Evolutionary conservation across 495 filamentous ascomycete species (phyloP), one percentile per base, ranked within the genome.

Genomic region (Pyronema omphalodes): DNA sequence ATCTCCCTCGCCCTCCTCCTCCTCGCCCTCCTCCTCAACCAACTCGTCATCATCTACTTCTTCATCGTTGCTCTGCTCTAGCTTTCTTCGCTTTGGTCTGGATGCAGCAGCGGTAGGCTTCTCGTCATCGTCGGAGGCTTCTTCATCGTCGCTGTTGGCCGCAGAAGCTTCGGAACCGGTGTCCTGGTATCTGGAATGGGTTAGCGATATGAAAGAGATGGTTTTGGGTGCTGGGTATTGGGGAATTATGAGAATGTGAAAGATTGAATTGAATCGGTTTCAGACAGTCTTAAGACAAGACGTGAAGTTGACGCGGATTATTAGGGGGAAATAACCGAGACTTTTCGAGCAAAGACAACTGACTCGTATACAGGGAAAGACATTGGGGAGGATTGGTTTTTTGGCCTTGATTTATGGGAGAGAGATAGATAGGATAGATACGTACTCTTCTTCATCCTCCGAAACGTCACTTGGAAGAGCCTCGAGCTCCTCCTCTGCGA

Each of bases 391-490:
- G n/a, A n/a, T n/a, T n/a, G n/a, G n/a, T n/a, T n/a, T n/a, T n/a
- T n/a, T n/a, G n/a, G n/a, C n/a, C n/a, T n/a, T n/a, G n/a, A n/a
- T n/a, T n/a, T n/a, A n/a, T n/a, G n/a, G n/a, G 47, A 34, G 17
- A 15, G 19, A 15, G 35, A 15, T 7, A 9, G 19, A 51, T 11
- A 15, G 23, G 5, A 12, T 37, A 18, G 50, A 37, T 14, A 41
- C 50, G 8, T 9, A 52, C 50, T 52, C 50, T 9, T 52, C 50
- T 41, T 52, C 50, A 8, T 41, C 36, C 23, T 52, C 50, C 3
- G 11, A 12, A 9, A 40, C 48, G 48, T 37, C 50, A 17, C 9
- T n/a, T 2, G 50, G 50, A 9, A 52, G 50, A 7, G 36, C 37
- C n/a, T 11, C 36, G 6, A 52, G 19, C 37, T 52, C 50, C 14